Base-by-base conservation (phyloP, 176 grass and related monocot species). In the Oryza officinalis region DNA sequence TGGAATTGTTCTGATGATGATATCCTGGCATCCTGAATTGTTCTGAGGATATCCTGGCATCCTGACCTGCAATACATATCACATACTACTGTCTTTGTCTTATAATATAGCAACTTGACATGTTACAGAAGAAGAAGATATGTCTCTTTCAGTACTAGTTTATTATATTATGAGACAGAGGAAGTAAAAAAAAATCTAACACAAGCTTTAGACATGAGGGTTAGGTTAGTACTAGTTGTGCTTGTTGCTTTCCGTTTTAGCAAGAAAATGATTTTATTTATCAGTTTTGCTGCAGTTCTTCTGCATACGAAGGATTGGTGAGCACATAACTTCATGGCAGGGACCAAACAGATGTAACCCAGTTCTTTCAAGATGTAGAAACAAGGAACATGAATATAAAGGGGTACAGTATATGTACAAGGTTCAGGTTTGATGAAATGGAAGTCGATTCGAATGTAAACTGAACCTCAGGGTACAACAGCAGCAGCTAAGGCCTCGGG, bases 11-110 rank as follows among this genome's bases (percentile, higher is more conserved):
- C 71, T 25, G 50, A 49, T 63, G 81, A 85, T 85, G n/a, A n/a
- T n/a, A n/a, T n/a, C n/a, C 57, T 5, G 57, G 57, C 8, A 40
- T 8, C 7, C 37, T 7, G 38, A 15, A 47, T 87, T 27, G 66
- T 65, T 40, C 71, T 25, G 50, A 49, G 71, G 81, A 85, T 85
- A 85, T 89, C 83, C 61, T 25, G 40, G 38, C 38, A 40, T 40
- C 38, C 38, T 35, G 28, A 30, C 28, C 32, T 8, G 7, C 43
- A 13, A 13, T 67, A 67, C 23, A 59, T 13, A 57, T 32, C 27
- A 68, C 8, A 26, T 4, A 63, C 35, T 45, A 31, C 33, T 1
- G 2, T 30, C 28, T 30, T 2, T 30, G 28, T 30, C 2, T 1
- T 30, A 30, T 30, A 30, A 30, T 30, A 30, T 30, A 30, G 2